Conservation (phyloP, 371 early-diverging fungal species). For the Cokeromyces recurvatus region DNA sequence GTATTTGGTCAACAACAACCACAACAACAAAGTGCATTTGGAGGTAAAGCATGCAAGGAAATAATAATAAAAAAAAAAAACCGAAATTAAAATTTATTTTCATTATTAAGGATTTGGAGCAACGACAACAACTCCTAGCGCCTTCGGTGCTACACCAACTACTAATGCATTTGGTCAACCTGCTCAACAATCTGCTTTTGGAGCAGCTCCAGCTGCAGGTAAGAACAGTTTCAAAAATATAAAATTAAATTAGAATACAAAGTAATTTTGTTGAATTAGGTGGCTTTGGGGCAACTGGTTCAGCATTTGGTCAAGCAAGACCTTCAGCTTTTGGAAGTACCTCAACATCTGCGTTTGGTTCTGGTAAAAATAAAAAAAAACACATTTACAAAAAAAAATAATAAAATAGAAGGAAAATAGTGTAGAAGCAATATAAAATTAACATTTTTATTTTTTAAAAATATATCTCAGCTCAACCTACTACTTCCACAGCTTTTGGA, state of each 20-base stretch:
- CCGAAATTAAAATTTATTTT: background rate
- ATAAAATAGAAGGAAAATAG: too few relatives aligned
- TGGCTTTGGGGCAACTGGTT: conserved; percentile 32
- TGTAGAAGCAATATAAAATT: background rate
- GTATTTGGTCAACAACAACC: conserved; percentile 41
- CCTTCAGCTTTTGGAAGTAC: conserved; percentile 35
- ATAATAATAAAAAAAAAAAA: background rate
- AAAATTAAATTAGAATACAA: background rate
- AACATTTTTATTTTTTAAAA: background rate
- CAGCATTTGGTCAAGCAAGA: conserved; percentile 50
- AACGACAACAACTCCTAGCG: conserved; percentile 29
- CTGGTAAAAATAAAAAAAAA: background rate
- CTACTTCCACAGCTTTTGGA: conserved; percentile 25
- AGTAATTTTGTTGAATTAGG: conserved; percentile 6
- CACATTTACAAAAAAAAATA: too few relatives aligned
- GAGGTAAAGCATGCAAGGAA: conserved; percentile 30
- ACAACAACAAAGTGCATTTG: conserved; percentile 38
- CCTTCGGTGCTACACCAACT: conserved; percentile 31
- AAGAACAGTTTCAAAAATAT: conserved; percentile 4
- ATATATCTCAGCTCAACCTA: conserved; percentile 19
- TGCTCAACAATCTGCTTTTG: conserved; percentile 37
- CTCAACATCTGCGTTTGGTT: conserved; percentile 29
- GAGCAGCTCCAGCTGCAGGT: conserved; percentile 30
- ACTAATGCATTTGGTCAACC: conserved; percentile 51
- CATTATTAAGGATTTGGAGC: conserved; percentile 52